These are phyloP conservation scores for Fusarium sp. DNA, from an alignment of 2,329 filamentous ascomycete genomes.

Conservation along the genomic window DNA sequence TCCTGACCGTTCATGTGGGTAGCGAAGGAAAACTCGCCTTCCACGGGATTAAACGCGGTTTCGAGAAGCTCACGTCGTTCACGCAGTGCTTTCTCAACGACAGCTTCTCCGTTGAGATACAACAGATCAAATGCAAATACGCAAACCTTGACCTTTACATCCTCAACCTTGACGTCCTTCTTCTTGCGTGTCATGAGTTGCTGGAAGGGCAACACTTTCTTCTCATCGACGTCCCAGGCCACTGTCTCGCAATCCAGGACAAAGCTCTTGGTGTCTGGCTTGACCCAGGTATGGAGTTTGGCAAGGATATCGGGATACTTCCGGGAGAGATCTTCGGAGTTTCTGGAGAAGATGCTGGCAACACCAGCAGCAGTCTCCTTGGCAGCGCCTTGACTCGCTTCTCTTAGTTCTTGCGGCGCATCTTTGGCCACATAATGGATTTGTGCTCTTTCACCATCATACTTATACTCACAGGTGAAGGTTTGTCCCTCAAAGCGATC, in stretches of 20 bases:
- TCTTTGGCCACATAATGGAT: constrained; percentile 96
- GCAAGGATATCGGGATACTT: constrained; percentile 96
- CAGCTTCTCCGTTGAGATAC: constrained; percentile 89
- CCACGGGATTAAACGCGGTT: constrained; percentile 76
- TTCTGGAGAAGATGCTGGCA: constrained; percentile 94
- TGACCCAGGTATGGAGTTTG: constrained; percentile 90
- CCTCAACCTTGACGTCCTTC: constrained; percentile 95
- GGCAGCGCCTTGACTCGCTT: constrained; percentile 66
- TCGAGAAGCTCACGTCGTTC: constrained; percentile 82
- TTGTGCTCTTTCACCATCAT: constrained; percentile 97
- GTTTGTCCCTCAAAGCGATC: constrained; percentile 95
- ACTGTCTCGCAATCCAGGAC: constrained; percentile 99
- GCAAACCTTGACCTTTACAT: constrained; percentile 96
- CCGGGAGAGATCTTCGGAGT: constrained; percentile 95
- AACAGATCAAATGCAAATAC: constrained; percentile 96
- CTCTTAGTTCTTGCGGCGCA: constrained; percentile 73
- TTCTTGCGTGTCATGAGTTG: constrained; percentile 98
- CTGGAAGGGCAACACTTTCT: constrained; percentile 96
- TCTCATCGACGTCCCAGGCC: constrained; percentile 93
- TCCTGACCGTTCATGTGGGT: constrained; percentile 87
- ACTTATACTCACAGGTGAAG: constrained; percentile 99
- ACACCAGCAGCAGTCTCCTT: constrained; percentile 77
- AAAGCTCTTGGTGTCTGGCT: constrained; percentile 89
- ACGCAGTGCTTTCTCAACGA: constrained; percentile 87
- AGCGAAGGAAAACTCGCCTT: constrained; percentile 93